Evolutionary conservation across 2,329 filamentous ascomycete species (phyloP), one percentile per base, ranked within the genome.

Genomic region (Ophiostoma australiae): DNA sequence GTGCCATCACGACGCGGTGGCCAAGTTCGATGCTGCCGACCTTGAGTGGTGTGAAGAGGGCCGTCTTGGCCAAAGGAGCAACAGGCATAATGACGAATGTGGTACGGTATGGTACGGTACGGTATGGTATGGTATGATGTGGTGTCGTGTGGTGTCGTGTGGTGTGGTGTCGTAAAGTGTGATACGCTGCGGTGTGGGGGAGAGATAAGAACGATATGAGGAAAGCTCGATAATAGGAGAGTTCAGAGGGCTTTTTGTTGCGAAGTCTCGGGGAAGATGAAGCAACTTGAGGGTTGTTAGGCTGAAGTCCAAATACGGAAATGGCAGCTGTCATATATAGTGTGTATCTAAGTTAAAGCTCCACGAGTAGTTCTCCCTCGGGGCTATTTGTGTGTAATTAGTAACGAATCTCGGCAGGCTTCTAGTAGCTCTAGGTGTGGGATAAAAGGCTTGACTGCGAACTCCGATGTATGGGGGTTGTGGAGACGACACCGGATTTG

Each of bases 21-120:
- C 81, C 79, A 41, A 88, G 81, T 11, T 77, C 77, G 31, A 73
- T 4, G 63, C 84, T 81, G 72, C 85, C 81, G 33, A 84, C 79
- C 39, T 78, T 75, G 70, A 84, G 74, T 6, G 83, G 81, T 70
- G 78, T 70, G 68, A 74, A 74, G 23, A 79, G 66, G n/a, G 66
- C 66, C 37, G 66, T 67, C 66, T 67, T 67, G 37, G 37, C 66
- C 66, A 67, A 66, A 15, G 63, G 63, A 66, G 63, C n/a, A 41
- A 35, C 63, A 39, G 63, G 41, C 63, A 66, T 66, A 20, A 39
- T 23, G 33, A 35, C n/a, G n/a, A 37, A 23, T 23, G 37, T 44
- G 65, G 35, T 27, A 13, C 10, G n/a, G 23, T 27, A 11, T 66
- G 33, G n/a, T 23, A 17, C n/a, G 27, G 33, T 65, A 11, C 37